Base-by-base conservation (phyloP, 805 yeast species). In the Wickerhamomyces queroliae region DNA sequence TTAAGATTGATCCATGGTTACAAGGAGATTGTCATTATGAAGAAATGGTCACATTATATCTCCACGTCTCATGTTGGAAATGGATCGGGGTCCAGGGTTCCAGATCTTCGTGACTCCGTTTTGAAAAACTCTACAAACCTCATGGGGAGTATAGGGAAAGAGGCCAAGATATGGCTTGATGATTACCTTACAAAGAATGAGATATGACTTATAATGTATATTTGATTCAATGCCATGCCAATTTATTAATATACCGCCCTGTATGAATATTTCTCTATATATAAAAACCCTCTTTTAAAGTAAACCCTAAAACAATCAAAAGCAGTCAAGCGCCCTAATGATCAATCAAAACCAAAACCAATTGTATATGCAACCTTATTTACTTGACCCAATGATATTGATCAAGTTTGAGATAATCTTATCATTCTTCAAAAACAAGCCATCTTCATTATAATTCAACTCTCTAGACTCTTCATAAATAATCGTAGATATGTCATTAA, bases 161-260 rank as follows among this genome's bases (percentile, higher is more conserved):
- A 53, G 17, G 56, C 53, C 0, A 44, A 46, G 23, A 30, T 38
- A 18, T 53, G 55, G 54, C 27, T 52, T 5, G 48, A 43, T 13
- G 41, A 39, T 6, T 51, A 45, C 23, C 17, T 48, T 21, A 37
- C 22, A 18, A 30, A 30, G 33, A 19, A 30, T 18, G 18, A 30
- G 11, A 30, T 18, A 30, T 7, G 7, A n/a, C 6, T 25, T 11
- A 5, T 9, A 35, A 33, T 10, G 25, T 6, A 25, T 6, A 13
- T 7, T 15, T 7, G 6, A 16, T 15, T 13, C 13, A 31, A 31
- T 15, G 17, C 3, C 17, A 20, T 7, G 5, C 13, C 16, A 21
- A 32, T 32, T 7, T 18, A 21, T 32, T 9, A 21, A 5, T 17
- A 28, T 10, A 8, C 20, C 5, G 15, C 28, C 11, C 25, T 23